Base-by-base conservation (phyloP, 2,329 filamentous ascomycete species). In the Coniella lustricola region DNA sequence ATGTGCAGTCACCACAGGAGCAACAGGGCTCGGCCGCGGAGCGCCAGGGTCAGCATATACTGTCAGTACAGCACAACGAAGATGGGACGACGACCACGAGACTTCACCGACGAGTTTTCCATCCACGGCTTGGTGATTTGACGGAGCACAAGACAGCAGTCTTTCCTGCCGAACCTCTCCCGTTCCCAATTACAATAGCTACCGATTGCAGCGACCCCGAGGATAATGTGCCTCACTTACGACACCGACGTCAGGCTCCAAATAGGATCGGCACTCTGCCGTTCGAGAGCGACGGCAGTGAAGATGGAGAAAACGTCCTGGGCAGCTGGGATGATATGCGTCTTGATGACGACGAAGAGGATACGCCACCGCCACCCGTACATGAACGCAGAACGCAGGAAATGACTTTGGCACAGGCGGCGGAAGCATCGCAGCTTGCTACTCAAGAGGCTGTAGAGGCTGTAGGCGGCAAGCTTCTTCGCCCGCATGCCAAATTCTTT, bases 401-500 rank as follows among this genome's bases (percentile, higher is more conserved):
- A 37, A 64, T 62, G 41, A 64, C 63, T 17, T 56, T 71, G 17
- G 64, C 64, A 14, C 66, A 71, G 51, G 67, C 65, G 3, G 62
- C 61, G 20, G 74, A 77, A 58, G 73, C 74, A 20, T 69, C 71
- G 22, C 72, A 76, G 56, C 65, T 70, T 25, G 74, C 75, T 13
- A 77, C 75, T 1, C 77, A 81, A 52, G 77, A 81, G 59, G 74
- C 77, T 1, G 70, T 77, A 13, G 69, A 71, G 48, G 76, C 76
- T 2, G 76, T 77, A 1, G 77, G 77, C 3, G 76, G 77, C 22
- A 76, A 77, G 36, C 68, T 87, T 4, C 75, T 90, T 65, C 74
- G 74, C 31, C 88, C 88, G 0, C 81, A 89, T 64, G 88, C 89
- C 2, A 79, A 81, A 22, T 96, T 97, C 67, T 85, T 84, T 60